These are phyloP conservation scores for Nyssa sinensis DNA, from an alignment of 148 eudicot species.

Conservation along the genomic window DNA sequence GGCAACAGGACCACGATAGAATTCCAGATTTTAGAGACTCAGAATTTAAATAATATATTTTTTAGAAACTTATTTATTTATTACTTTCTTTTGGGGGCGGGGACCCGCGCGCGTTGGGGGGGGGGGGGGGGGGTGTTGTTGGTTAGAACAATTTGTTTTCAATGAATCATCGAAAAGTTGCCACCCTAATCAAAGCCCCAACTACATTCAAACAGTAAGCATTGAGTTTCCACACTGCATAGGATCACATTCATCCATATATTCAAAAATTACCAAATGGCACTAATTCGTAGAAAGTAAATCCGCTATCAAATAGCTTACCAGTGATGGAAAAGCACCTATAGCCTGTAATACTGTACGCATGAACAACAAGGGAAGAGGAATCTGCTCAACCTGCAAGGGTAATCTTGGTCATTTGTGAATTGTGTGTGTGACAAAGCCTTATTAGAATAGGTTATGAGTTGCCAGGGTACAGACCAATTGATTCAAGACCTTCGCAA, in stretches of 20 bases:
- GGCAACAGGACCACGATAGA: too few species aligned
- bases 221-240: background rate
- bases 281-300: background rate
- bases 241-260: background rate
- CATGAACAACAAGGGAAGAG: slow-evolving; percentile 93
- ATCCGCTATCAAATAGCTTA: slow-evolving; percentile 28
- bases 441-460: background rate
- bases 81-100: too few species aligned
- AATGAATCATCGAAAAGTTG: too few species aligned
- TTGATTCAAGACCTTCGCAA: slow-evolving; percentile 93
- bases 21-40: too few species aligned
- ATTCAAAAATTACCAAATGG: background rate
- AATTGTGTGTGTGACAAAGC: slow-evolving; percentile 2
- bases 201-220: too few species aligned
- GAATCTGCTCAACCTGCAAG: slow-evolving; percentile 94
- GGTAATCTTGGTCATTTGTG: background rate
- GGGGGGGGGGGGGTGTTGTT: too few species aligned
- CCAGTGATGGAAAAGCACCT: slow-evolving; percentile 94
- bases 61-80: too few species aligned
- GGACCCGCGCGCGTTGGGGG: too few species aligned
- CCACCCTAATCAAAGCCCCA: too few species aligned
- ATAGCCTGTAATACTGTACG: slow-evolving; percentile 94
- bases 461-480: slow-evolving; percentile 50
- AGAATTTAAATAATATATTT: too few species aligned
- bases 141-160: too few species aligned